Percentiles rank a stretch among this genome's conserved stretches.
Evolutionary conservation across 2,329 filamentous ascomycete species (phyloP).

Genomic region (Acarospora socialis): DNA sequence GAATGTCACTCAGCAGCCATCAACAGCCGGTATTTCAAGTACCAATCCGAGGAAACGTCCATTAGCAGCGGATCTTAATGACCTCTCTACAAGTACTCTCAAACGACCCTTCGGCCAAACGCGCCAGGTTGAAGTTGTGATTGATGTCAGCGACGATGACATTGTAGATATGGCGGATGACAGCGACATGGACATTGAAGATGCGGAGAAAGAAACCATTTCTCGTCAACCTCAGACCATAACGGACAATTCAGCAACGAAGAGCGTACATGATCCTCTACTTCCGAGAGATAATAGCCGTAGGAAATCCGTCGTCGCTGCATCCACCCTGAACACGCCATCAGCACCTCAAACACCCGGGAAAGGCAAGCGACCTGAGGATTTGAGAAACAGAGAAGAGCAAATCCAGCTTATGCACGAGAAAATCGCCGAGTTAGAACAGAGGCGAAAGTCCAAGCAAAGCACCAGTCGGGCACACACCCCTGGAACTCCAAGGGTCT

Average conservation of each 20-base stretch:
- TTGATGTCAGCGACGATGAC: slow-evolving; percentile 70
- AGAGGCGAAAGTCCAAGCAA: slow-evolving; percentile 28
- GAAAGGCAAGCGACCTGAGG: slow-evolving; percentile 25
- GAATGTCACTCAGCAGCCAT: slow-evolving; percentile 8
- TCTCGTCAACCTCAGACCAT: slow-evolving; percentile 5
- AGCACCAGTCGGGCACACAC: slow-evolving; percentile 24
- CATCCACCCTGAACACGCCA: slow-evolving; percentile 21
- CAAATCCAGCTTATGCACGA: slow-evolving; percentile 34
- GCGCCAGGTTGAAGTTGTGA: slow-evolving; percentile 53
- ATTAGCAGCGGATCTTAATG: slow-evolving; percentile 53
- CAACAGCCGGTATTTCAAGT: slow-evolving; percentile 8
- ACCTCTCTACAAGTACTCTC: slow-evolving; percentile 35
- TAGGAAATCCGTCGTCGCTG: neutral
- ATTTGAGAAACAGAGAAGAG: slow-evolving; percentile 33
- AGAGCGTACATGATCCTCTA: slow-evolving; percentile 12
- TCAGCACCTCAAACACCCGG: slow-evolving; percentile 19
- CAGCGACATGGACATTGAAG: slow-evolving; percentile 19
- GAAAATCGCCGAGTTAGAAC: slow-evolving; percentile 36
- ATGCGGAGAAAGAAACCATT: slow-evolving; percentile 2
- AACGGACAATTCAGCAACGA: slow-evolving; percentile 1
- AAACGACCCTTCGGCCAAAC: slow-evolving; percentile 51
- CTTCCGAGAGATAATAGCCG: neutral
- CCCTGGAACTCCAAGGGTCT: slow-evolving; percentile 16
- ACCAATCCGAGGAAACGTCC: slow-evolving; percentile 38
- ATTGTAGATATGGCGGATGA: slow-evolving; percentile 40